These are phyloP conservation scores for Fusarium staphyleae DNA, from an alignment of 2,329 filamentous ascomycete species.

Conservation along the genomic window DNA sequence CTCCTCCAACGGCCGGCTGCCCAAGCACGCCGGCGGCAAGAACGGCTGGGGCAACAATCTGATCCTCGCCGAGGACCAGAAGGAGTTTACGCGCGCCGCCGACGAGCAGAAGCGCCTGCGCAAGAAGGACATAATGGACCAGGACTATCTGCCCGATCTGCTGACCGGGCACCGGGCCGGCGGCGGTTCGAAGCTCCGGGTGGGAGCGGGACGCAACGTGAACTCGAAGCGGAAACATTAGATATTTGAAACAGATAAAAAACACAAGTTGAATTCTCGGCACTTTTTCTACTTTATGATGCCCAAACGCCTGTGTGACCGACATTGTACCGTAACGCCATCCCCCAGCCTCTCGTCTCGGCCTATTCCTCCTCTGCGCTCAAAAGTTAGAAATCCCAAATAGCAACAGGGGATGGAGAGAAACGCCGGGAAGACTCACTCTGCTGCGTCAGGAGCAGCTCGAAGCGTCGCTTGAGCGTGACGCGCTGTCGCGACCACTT, in stretches of 20 bases:
- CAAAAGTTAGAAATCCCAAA: conserved; percentile 20
- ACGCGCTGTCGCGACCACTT: conserved; percentile 98
- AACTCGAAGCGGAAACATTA: conserved; percentile 76
- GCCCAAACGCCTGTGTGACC: conserved; percentile 30
- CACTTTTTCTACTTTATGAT: conserved; percentile 2
- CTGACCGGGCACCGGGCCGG: conserved; percentile 78
- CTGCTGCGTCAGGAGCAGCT: conserved; percentile 83
- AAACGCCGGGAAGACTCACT: conserved; percentile 58
- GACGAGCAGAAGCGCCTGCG: conserved; percentile 70
- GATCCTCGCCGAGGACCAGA: conserved; percentile 93
- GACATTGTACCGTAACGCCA: conserved; percentile 31
- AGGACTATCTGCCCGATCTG: conserved; percentile 88
- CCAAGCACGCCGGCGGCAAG: conserved; percentile 76
- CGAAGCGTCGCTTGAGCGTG: conserved; percentile 92
- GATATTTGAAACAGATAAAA: conserved; percentile 14
- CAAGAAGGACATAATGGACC: conserved; percentile 89
- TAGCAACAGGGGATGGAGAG: no score
- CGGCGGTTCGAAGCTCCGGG: conserved; percentile 71
- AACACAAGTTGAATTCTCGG: conserved; percentile 19
- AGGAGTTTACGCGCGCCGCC: conserved; percentile 77
- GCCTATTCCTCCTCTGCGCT: conserved; percentile 38
- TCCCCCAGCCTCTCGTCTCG: conserved; percentile 11
- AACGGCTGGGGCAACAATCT: conserved; percentile 85
- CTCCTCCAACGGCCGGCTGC: conserved; percentile 76
- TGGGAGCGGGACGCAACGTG: conserved; percentile 86